These are phyloP conservation scores for Wickerhamomyces sp. DNA, from an alignment of 1,139 yeast species.

Conservation along the genomic window DNA sequence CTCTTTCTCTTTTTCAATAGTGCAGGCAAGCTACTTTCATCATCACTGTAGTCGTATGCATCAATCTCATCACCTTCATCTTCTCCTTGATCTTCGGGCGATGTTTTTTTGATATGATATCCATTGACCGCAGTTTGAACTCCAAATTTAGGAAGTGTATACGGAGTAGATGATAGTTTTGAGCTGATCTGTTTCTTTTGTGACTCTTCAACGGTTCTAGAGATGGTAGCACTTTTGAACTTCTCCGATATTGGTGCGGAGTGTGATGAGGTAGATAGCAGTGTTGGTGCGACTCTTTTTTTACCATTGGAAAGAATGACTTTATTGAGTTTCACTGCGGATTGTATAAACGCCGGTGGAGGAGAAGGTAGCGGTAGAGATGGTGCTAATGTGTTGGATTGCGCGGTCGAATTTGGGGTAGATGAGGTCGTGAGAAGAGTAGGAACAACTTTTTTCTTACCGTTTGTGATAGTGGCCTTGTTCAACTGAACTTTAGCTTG, in stretches of 20 bases:
- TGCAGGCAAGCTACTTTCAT: conserved; percentile 21
- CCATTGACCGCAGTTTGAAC: conserved; percentile 29
- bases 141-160: conserved; percentile 32
- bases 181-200: conserved; percentile 7
- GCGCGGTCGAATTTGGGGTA: conserved; percentile 4
- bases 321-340: conserved; percentile 26
- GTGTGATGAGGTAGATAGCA: conserved; percentile 41
- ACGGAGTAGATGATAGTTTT: conserved; percentile 26
- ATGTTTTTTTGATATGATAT: conserved; percentile 31
- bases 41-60: conserved; percentile 31
- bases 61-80: conserved; percentile 26
- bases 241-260: conserved; percentile 9
- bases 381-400: conserved; percentile 6
- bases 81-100: conserved; percentile 33
- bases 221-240: conserved; percentile 12
- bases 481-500: no score
- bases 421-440: conserved; percentile 15
- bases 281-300: conserved; percentile 79
- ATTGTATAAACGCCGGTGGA: no score
- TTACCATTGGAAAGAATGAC: conserved; percentile 49
- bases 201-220: conserved; percentile 7
- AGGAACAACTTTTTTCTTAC: not conserved
- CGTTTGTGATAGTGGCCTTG: no score
- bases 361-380: conserved; percentile 12
- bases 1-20: conserved; percentile 7